phyloP scores from a whole-genome alignment of 345 rosid genomes.

The Melastoma malabathricum region DNA sequence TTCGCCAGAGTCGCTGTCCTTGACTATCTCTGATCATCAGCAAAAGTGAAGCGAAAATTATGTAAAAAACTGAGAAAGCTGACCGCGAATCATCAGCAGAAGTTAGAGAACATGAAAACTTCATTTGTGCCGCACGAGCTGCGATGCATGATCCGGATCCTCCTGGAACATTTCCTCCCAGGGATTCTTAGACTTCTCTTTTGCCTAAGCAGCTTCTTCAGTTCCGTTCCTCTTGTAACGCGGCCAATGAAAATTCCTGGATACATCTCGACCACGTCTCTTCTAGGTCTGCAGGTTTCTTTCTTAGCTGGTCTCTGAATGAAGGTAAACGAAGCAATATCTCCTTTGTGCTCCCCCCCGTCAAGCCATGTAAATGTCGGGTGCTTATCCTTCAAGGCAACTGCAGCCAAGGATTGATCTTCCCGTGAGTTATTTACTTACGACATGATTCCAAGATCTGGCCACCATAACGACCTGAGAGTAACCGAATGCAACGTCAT shows the following conservation, averaged over 20 bases:
- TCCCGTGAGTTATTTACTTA: constrained; percentile 8
- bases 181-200: constrained; percentile 34
- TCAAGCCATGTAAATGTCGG: constrained; percentile 86
- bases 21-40: constrained; percentile 42
- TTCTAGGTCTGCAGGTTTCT: constrained; percentile 92
- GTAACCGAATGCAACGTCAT: too few species aligned
- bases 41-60: constrained; percentile 4
- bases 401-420: constrained; percentile 23
- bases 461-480: too few species aligned
- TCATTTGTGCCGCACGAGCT: constrained; percentile 69
- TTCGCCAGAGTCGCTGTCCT: constrained; percentile 75
- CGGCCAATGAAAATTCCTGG: constrained; percentile 60
- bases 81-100: not conserved
- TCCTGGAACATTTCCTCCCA: constrained; percentile 39
- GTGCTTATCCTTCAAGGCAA: constrained; percentile 48
- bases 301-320: constrained; percentile 65
- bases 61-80: not conserved
- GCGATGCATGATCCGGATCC: constrained; percentile 70
- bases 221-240: constrained; percentile 73
- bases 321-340: constrained; percentile 80
- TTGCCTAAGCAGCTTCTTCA: constrained; percentile 24
- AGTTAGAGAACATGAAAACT: constrained; percentile 35
- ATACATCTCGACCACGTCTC: constrained; percentile 50
- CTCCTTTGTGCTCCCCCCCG: constrained; percentile 91
- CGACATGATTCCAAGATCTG: too few species aligned